phyloP scores from a whole-genome alignment of 192 early-diverging fungal genomes.

The Allomyces arbusculus region DNA sequence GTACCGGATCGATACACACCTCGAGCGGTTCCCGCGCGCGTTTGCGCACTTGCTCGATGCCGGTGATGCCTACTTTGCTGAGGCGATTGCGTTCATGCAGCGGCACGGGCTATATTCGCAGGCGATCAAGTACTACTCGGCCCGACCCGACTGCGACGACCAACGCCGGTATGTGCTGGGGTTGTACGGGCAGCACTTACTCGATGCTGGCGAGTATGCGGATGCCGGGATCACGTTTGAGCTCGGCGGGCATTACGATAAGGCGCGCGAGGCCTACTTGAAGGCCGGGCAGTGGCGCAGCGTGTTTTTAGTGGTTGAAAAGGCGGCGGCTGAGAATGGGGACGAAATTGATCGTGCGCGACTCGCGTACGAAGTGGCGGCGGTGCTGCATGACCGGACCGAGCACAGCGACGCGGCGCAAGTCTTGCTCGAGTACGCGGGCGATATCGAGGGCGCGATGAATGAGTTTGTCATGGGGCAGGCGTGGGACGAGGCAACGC shows the following conservation, averaged over 20 bases:
- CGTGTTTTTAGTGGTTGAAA: constrained; percentile 37
- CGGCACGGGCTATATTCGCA: constrained; percentile 40
- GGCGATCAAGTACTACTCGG: constrained; percentile 34
- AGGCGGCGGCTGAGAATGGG: constrained; percentile 23
- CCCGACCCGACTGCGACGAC: constrained; percentile 19
- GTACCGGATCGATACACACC: constrained; percentile 71
- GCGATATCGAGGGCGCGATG: constrained; percentile 48
- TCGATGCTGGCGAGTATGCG: constrained; percentile 24
- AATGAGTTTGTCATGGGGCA: constrained; percentile 43
- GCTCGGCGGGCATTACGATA: constrained; percentile 28
- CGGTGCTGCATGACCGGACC: constrained; percentile 27
- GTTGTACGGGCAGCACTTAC: constrained; percentile 45
- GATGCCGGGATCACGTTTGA: constrained; percentile 42
- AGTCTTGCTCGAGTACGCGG: constrained; percentile 47
- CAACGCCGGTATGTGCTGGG: constrained; percentile 15
- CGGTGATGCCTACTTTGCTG: constrained; percentile 28
- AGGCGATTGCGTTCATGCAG: constrained; percentile 38
- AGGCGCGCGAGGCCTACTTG: constrained; percentile 37
- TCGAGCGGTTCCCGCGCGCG: constrained; percentile 45
- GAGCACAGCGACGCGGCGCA: constrained; percentile 44
- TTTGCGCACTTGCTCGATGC: constrained; percentile 22
- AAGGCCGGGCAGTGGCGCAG: constrained; percentile 42
- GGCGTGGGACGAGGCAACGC: constrained; percentile 57
- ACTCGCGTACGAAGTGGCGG: constrained; percentile 11
- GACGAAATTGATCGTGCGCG: constrained; percentile 20